Evolutionary conservation across 164 flowering plant species (phyloP), one percentile per base, ranked within the genome.

Genomic region (Cinnamomum chago): DNA sequence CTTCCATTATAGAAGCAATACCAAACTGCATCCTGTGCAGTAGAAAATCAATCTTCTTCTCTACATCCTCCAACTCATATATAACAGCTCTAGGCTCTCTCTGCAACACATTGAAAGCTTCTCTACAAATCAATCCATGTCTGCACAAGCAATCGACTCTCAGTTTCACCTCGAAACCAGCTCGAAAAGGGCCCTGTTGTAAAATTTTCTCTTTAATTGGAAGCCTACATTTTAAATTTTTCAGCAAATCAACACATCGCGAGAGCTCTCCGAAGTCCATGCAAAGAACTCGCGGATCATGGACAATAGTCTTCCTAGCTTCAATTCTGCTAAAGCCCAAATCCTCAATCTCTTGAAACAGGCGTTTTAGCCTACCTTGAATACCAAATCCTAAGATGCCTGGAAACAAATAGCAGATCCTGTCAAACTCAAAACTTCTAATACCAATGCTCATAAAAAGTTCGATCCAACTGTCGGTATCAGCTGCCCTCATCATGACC

Each of bases 231-330:
- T 88, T 90, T 84, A 94, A 83, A 72, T 66, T 77, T 80, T 76
- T 76, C 72, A 92, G 58, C 65, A 91, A 71, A 33, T 89, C 82
- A 78, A 89, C 66, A 75, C 89, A 91, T 58, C 89, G 83, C 2
- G 94, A 88, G 18, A 92, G 73, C 79, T 95, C 95, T 27, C 98
- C 98, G 12, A 84, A 69, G 76, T 93, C 97, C 86, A 90, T 77
- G 20, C 85, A 73, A 24, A 95, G 85, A 75, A 91, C 71, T 75
- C 79, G 80, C 0, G 97, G 95, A 71, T 93, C 86, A 65, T 80
- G 82, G 47, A 82, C 25, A 33, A 91, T 75, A 77, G 87, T 90
- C 62, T 79, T 81, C 71, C 71, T 81, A 23, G 88, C 70, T 78
- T 79, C 84, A 78, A 77, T 40, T 65, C 50, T 52, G 65, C 71